Conservation (phyloP, 2,329 filamentous ascomycete species). For the Phaeoacremonium minimum region DNA sequence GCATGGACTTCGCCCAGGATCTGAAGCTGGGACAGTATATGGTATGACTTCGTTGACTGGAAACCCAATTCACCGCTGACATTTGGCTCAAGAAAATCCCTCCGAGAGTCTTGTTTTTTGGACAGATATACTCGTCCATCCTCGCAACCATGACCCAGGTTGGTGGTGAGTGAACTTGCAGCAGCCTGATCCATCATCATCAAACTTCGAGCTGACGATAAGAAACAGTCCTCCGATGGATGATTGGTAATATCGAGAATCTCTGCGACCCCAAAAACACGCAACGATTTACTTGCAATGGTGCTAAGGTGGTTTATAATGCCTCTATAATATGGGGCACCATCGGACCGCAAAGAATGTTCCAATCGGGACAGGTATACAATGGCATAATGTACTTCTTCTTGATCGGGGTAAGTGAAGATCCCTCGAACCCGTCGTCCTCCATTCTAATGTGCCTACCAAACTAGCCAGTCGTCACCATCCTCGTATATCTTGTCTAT, state of each 20-base stretch:
- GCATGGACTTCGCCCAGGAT: constrained; percentile 24
- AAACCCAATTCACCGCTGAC: too few species aligned
- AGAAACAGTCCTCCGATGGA: constrained; percentile 15
- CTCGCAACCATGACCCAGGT: constrained; percentile 24
- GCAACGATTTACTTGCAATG: constrained; percentile 24
- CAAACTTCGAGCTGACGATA: not conserved
- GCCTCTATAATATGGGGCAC: constrained; percentile 26
- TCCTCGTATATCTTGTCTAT: constrained; percentile 20
- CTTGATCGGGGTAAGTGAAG: constrained; percentile 18
- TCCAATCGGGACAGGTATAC: constrained; percentile 22
- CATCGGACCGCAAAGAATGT: constrained; percentile 25
- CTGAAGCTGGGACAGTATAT: constrained; percentile 25
- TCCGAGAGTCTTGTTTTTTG: constrained; percentile 23
- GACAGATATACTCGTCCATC: constrained; percentile 25
- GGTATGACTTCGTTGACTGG: constrained; percentile 4
- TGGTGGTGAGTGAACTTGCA: constrained; percentile 22
- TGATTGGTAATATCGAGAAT: constrained; percentile 20
- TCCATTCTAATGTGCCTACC: too few species aligned
- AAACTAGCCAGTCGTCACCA: constrained; percentile 21
- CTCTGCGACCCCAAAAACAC: constrained; percentile 22
- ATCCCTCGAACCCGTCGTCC: too few species aligned
- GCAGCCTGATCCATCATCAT: not conserved
- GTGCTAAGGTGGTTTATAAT: constrained; percentile 25
- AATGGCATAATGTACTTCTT: constrained; percentile 24
- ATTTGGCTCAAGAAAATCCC: constrained; percentile 21